Conservation (phyloP, 73 alveolate species). For the Uronychia setigera region DNA sequence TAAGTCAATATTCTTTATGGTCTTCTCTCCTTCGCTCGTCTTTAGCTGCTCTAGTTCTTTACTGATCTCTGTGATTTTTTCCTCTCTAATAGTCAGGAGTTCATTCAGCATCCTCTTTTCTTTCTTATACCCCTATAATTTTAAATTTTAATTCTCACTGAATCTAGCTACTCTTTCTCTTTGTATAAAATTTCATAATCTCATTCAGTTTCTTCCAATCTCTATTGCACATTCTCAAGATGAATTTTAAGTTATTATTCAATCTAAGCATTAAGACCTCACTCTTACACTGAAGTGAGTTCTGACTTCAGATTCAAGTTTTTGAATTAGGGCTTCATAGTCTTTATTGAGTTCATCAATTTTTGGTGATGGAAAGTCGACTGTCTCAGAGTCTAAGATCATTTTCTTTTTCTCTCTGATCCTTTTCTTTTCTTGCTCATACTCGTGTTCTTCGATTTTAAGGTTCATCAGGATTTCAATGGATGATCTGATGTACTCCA, state of each 20-base stretch:
- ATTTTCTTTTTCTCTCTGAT: background rate
- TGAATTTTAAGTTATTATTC: conserved; percentile 6
- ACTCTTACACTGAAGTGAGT: background rate
- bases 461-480: conserved; percentile 55
- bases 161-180: background rate
- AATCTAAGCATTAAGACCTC: background rate
- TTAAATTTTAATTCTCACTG: background rate
- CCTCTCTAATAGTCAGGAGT: background rate
- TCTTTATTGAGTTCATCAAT: background rate
- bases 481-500: conserved; percentile 51
- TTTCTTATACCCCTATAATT: background rate
- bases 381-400: conserved; percentile 10
- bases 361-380: background rate
- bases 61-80: background rate
- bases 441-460: conserved; percentile 50
- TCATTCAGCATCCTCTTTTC: background rate
- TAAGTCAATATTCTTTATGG: background rate
- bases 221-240: background rate
- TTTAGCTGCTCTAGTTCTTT: background rate
- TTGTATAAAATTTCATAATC: background rate
- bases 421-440: conserved; percentile 10
- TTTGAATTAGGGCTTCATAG: conserved; percentile 1
- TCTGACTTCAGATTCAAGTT: conserved; percentile 6
- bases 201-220: background rate
- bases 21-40: background rate